Base-by-base conservation (phyloP, 345 rosid species). In the Noccaea bulbosa region DNA sequence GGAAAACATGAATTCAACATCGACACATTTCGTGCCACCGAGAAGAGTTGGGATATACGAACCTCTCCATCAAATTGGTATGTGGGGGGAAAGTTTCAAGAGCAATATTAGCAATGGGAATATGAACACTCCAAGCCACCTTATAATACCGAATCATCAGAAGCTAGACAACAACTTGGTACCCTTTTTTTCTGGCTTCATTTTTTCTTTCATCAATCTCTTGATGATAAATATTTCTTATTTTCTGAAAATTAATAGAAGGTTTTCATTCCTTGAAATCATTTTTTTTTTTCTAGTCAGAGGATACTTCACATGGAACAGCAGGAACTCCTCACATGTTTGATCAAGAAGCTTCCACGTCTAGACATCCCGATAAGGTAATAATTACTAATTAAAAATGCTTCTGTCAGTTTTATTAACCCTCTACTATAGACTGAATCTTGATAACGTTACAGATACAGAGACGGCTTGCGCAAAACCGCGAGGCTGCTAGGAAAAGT, bases 401-500 rank as follows among this genome's bases (percentile, higher is more conserved):
- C 16, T 51, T 52, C 27, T 5, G 17, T 71, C 11, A 60, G 7
- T 58, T 58, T 1, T n/a, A 44, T 14, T 14, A 44, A 14, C 7
- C 48, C 8, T 15, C 11, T 51, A 11, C 6, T 35, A 14, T 57
- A 15, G 32, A 16, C 53, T 58, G n/a, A 66, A 66, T 39, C 33
- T 40, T 32, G n/a, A 39, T 30, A 38, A 46, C 12, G 8, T 32
- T n/a, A 38, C 74, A 91, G 99, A 77, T 88, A 77, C 95, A 89
- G 67, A 88, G 97, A 80, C 95, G 99, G 45, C 97, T 91, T 45
- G 97, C 97, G 0, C 99, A 91, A 61, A 94, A 94, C 66, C 95
- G 97, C 12, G 97, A 91, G 81, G 99, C 99, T 79, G 99, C 99
- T 53, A 91, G 96, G 67, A 94, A 94, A 78, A 91, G 99, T 75